These are phyloP conservation scores for Ceratobasidium sp. DNA, from an alignment of 1,284 basidiomycete species.

Conservation along the genomic window DNA sequence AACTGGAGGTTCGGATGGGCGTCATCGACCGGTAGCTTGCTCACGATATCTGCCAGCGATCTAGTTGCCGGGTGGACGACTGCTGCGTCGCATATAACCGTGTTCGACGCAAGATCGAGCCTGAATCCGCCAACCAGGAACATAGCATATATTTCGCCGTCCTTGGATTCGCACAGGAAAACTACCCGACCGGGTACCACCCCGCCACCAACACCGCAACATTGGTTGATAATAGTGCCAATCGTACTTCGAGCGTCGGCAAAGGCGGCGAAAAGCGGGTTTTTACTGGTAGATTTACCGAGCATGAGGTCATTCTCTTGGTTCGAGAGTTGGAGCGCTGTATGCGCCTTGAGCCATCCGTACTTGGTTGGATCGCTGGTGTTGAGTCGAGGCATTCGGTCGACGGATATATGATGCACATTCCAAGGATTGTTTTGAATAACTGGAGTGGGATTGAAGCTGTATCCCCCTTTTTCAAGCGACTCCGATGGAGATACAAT, in stretches of 20 bases:
- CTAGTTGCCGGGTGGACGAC: background rate
- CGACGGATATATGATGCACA: constrained; percentile 4
- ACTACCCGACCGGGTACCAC: background rate
- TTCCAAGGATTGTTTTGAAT: constrained; percentile 11
- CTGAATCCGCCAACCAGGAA: constrained; percentile 12
- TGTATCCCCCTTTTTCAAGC: constrained; percentile 10
- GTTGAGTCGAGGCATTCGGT: constrained; percentile 20
- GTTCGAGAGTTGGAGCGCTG: background rate
- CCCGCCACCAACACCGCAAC: background rate
- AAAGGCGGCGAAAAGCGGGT: background rate
- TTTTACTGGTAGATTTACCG: too few relatives aligned
- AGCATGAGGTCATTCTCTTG: too few relatives aligned
- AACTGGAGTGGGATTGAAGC: background rate
- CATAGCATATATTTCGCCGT: background rate
- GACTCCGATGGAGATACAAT: constrained; percentile 8
- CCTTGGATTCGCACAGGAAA: background rate
- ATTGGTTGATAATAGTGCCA: background rate
- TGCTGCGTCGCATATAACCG: constrained; percentile 6
- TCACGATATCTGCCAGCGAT: too few relatives aligned
- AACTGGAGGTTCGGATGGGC: too few relatives aligned
- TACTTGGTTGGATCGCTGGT: background rate
- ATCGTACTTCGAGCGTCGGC: constrained; percentile 7
- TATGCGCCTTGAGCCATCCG: background rate
- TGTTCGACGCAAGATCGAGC: constrained; percentile 14
- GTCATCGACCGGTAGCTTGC: too few relatives aligned